These are phyloP conservation scores for Aspergillus puulaauensis DNA, from an alignment of 2,329 filamentous ascomycete genomes.

Conservation along the genomic window DNA sequence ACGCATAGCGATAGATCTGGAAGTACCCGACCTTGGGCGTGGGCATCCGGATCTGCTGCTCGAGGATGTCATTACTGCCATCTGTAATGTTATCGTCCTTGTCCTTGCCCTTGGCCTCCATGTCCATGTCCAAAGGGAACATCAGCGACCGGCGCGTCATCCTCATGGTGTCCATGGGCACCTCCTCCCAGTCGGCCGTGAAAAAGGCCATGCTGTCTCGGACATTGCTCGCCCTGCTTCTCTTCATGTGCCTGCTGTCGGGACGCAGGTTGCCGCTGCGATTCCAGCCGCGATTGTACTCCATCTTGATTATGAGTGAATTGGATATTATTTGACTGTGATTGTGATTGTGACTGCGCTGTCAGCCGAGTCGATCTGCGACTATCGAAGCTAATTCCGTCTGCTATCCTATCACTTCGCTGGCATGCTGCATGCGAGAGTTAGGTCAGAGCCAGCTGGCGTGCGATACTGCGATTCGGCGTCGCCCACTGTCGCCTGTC, in stretches of 20 bases:
- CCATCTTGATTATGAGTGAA: too few relatives aligned
- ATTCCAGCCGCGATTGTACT: too few relatives aligned
- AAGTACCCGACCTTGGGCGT: constrained; percentile 60
- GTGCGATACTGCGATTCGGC: too few relatives aligned
- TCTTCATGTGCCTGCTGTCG: neutral
- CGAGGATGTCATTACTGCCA: constrained; percentile 61
- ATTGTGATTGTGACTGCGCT: too few relatives aligned
- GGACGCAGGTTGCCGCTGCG: neutral
- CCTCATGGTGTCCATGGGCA: constrained; percentile 6
- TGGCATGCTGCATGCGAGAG: too few relatives aligned
- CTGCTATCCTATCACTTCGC: too few relatives aligned
- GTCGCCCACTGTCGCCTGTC: too few relatives aligned
- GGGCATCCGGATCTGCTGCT: constrained; percentile 64
- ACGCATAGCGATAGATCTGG: constrained; percentile 67
- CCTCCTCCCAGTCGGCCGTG: neutral
- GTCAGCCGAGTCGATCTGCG: too few relatives aligned
- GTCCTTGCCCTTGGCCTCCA: constrained; percentile 17
- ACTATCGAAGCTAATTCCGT: too few relatives aligned
- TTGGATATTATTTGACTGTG: too few relatives aligned
- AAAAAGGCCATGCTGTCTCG: neutral
- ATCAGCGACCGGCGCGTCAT: constrained; percentile 6
- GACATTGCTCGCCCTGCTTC: too few relatives aligned
- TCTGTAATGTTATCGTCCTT: constrained; percentile 23
- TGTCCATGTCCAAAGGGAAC: constrained; percentile 49
- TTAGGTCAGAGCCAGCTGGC: too few relatives aligned